Percentiles rank a stretch among this genome's conserved stretches.
Evolutionary conservation across 306 rosid species (phyloP).

Genomic region (Prunus mume): DNA sequence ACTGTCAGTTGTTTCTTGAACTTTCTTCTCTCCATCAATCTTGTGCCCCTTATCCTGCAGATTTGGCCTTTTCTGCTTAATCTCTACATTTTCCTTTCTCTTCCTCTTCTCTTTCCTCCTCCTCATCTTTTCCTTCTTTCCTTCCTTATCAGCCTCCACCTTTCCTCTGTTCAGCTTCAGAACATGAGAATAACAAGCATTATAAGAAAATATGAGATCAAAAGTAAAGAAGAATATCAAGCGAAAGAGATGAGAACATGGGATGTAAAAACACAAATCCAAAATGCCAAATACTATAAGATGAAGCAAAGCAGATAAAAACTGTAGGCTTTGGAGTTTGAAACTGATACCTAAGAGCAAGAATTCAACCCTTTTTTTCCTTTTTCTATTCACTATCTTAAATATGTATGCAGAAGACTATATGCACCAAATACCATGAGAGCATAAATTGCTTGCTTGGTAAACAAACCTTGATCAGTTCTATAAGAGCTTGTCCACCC

Average conservation of each 20-base stretch:
- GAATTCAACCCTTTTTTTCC: too few species aligned
- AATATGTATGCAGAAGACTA: too few species aligned
- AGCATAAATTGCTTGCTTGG: not conserved
- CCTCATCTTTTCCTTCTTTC: slow-evolving; percentile 1
- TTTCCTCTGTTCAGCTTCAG: not conserved
- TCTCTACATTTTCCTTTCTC: not conserved
- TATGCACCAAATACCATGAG: too few species aligned
- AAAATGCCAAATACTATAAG: too few species aligned
- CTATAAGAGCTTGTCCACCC: not conserved
- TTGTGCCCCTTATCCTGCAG: not conserved
- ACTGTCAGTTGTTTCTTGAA: not conserved
- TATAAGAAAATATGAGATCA: not conserved
- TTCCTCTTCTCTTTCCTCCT: slow-evolving; percentile 5
- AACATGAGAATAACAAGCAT: not conserved
- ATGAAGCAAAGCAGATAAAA: too few species aligned
- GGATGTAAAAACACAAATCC: too few species aligned
- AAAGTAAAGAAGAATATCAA: not conserved
- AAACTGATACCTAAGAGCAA: too few species aligned
- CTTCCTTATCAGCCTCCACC: not conserved
- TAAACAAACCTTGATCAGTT: not conserved
- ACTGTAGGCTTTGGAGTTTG: too few species aligned
- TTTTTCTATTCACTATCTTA: too few species aligned
- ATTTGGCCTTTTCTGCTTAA: not conserved
- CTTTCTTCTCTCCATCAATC: not conserved
- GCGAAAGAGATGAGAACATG: not conserved